Evolutionary conservation across 2,329 filamentous ascomycete genomes (phyloP).

Genomic region (Nemania sp.): DNA sequence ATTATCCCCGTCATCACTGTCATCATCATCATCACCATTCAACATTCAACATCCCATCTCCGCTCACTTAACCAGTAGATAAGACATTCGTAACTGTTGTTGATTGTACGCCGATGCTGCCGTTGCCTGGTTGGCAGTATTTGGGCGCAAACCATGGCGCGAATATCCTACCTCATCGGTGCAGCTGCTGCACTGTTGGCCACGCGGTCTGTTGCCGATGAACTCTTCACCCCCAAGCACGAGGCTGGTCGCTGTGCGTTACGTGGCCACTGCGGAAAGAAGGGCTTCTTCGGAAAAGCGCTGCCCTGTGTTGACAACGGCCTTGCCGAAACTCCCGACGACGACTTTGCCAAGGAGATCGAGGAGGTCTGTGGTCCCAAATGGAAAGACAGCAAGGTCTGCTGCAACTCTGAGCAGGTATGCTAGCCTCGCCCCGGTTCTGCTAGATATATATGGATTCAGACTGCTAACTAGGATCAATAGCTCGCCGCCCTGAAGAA

Average conservation of each 20-base stretch:
- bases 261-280: constrained; percentile 89
- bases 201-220: constrained; percentile 48
- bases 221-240: constrained; percentile 70
- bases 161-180: constrained; percentile 52
- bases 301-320: constrained; percentile 95
- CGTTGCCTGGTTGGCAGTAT: constrained; percentile 36
- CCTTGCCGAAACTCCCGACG: constrained; percentile 78
- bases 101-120: constrained; percentile 39
- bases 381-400: constrained; percentile 87
- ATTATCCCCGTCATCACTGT: constrained; percentile 2
- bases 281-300: constrained; percentile 88
- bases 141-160: constrained; percentile 54
- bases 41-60: background rate
- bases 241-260: constrained; percentile 91
- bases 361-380: constrained; percentile 87
- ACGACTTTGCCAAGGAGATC: constrained; percentile 78
- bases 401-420: constrained; percentile 85
- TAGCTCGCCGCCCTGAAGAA: constrained; percentile 83
- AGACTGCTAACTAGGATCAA: constrained; percentile 34
- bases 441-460: background rate
- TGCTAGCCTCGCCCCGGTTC: constrained; percentile 28
- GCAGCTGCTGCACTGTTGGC: constrained; percentile 52
- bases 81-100: constrained; percentile 19
- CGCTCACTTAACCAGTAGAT: constrained; percentile 18
- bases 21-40: background rate